Conservation (phyloP, 2,329 filamentous ascomycete genomes). For the Periconia macrospinosa region DNA sequence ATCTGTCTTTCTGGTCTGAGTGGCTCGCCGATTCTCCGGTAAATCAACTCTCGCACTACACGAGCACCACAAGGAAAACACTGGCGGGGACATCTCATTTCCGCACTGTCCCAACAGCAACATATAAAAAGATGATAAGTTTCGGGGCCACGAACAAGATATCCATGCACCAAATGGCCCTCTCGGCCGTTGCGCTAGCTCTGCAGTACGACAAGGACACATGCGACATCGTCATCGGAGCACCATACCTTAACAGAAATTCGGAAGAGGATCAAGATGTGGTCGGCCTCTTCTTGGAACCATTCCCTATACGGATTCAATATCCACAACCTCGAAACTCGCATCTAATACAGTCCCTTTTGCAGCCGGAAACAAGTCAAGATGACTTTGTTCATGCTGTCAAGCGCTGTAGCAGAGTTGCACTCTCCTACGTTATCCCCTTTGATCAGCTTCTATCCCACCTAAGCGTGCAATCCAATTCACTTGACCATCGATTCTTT, state of each 20-base stretch:
- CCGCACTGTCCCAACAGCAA: neutral
- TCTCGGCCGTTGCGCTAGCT: neutral
- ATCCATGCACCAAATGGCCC: constrained; percentile 3
- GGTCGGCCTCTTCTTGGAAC: constrained; percentile 5
- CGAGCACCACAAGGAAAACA: neutral
- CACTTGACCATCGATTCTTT: neutral
- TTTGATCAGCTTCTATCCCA: neutral
- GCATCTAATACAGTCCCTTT: neutral
- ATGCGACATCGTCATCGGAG: constrained; percentile 1
- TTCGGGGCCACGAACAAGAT: neutral
- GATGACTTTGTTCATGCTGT: no score
- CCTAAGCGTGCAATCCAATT: neutral
- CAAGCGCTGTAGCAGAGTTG: neutral
- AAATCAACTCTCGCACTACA: neutral
- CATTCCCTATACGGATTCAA: constrained; percentile 3
- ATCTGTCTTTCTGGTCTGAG: constrained; percentile 9
- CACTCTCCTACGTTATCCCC: neutral
- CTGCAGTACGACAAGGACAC: neutral
- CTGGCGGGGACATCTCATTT: neutral
- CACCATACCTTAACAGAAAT: constrained; percentile 1
- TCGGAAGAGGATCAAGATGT: neutral
- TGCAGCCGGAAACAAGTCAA: no score
- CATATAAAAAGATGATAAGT: neutral
- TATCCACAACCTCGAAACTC: neutral
- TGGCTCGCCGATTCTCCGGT: constrained; percentile 2